phyloP scores from a whole-genome alignment of 176 grass and related monocot species.

The Alopecurus myosuroides region DNA sequence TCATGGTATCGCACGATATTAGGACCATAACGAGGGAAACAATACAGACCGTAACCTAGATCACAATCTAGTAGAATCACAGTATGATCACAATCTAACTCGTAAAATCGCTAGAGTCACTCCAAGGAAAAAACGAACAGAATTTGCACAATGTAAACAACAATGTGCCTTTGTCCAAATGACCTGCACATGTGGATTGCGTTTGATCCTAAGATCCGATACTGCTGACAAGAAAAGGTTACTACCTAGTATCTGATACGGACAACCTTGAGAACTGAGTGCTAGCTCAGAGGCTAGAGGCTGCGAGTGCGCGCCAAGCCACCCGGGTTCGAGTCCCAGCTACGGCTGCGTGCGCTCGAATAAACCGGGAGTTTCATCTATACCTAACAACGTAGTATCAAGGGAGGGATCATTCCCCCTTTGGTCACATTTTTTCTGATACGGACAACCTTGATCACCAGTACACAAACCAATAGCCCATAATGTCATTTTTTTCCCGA shows the following conservation, averaged over 20 bases:
- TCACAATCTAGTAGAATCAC: background rate
- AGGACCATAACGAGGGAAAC: background rate
- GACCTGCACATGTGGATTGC: background rate
- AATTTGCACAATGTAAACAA: background rate
- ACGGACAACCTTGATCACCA: constrained; percentile 3
- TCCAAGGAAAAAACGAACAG: background rate
- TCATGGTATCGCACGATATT: background rate
- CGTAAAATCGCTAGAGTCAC: background rate
- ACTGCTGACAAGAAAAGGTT: background rate
- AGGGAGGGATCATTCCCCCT: no score
- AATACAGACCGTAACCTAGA: background rate
- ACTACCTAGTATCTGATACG: background rate
- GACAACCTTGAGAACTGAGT: no score
- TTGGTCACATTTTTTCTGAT: no score
- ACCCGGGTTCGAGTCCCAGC: no score
- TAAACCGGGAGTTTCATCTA: no score
- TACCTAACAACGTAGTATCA: no score
- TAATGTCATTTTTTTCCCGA: no score
- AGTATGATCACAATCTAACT: background rate
- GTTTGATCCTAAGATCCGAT: background rate
- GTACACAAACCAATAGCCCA: background rate
- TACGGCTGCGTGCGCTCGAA: no score
- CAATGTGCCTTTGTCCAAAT: background rate
- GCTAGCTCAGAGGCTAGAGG: no score
- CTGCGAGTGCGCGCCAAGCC: no score